Conservation (phyloP, 176 grass and related monocot genomes). For the Carex scoparia region DNA sequence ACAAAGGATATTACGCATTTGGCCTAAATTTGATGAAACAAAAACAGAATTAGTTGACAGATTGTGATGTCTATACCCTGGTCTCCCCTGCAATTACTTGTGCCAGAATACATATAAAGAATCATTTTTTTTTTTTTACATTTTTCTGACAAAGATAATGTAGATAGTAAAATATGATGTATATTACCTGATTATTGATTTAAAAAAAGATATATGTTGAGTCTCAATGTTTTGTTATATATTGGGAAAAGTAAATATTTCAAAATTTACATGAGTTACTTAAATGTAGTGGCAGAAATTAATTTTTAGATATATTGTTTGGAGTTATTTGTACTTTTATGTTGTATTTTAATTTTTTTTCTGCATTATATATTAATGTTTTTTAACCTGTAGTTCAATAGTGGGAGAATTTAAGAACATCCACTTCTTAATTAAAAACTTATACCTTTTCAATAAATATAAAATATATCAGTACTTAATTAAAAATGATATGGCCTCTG, state of each 20-base stretch:
- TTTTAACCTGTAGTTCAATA: not conserved
- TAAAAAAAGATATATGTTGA: no score
- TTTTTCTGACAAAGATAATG: not conserved
- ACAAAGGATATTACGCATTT: not conserved
- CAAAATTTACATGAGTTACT: no score
- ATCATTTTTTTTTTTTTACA: not conserved
- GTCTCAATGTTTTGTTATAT: not conserved
- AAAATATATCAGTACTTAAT: not conserved
- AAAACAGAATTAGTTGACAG: slow-evolving; percentile 3
- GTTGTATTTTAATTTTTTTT: not conserved
- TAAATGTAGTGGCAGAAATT: not conserved
- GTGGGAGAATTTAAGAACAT: not conserved
- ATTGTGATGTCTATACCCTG: not conserved
- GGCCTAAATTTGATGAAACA: slow-evolving; percentile 4
- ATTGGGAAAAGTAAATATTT: not conserved
- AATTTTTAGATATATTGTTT: not conserved
- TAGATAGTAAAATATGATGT: not conserved
- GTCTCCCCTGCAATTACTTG: not conserved
- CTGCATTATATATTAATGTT: not conserved
- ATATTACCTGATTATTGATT: no score
- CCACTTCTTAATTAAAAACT: not conserved
- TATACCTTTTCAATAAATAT: not conserved
- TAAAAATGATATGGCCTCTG: no score
- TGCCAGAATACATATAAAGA: not conserved
- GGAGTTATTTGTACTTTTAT: not conserved